These are phyloP conservation scores for Beauveria scarabaeidicola DNA, from an alignment of 2,329 filamentous ascomycete genomes.

Conservation along the genomic window DNA sequence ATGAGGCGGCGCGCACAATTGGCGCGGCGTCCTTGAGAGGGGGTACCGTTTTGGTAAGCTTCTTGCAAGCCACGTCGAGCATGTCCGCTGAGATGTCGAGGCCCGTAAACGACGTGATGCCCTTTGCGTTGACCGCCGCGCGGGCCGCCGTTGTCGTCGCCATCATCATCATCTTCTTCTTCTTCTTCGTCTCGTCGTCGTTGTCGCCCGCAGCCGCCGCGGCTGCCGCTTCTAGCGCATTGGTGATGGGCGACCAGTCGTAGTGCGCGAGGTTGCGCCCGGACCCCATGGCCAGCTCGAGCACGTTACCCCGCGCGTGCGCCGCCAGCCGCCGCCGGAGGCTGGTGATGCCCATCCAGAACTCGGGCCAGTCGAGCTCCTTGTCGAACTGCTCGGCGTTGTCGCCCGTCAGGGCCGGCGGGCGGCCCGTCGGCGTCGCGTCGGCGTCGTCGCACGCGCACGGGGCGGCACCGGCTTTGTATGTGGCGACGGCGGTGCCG, in stretches of 20 bases:
- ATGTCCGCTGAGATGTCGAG: constrained; percentile 54
- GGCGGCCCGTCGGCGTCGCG: constrained; percentile 37
- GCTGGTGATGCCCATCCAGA: constrained; percentile 45
- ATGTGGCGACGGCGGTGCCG: constrained; percentile 28
- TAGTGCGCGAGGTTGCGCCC: constrained; percentile 54
- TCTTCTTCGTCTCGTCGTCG: constrained; percentile 10
- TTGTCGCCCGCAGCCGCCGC: constrained; percentile 2
- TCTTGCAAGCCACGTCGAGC: constrained; percentile 47
- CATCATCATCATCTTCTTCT: background rate
- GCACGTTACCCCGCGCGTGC: constrained; percentile 45
- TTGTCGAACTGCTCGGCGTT: constrained; percentile 49
- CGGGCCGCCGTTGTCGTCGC: background rate
- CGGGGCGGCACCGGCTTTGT: constrained; percentile 17
- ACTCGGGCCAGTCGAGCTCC: constrained; percentile 49
- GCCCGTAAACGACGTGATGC: constrained; percentile 50
- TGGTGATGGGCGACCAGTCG: constrained; percentile 39
- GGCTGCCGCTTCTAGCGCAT: constrained; percentile 5
- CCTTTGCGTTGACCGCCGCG: constrained; percentile 8
- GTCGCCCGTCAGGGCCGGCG: constrained; percentile 35
- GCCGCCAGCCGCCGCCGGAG: constrained; percentile 41
- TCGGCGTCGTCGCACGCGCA: constrained; percentile 16
- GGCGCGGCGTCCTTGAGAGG: constrained; percentile 25
- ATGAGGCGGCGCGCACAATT: constrained; percentile 24
- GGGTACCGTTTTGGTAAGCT: constrained; percentile 38
- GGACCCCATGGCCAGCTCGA: constrained; percentile 56